phyloP scores from a whole-genome alignment of 768 basidiomycete genomes.

The Paxillus ammoniavirescens region DNA sequence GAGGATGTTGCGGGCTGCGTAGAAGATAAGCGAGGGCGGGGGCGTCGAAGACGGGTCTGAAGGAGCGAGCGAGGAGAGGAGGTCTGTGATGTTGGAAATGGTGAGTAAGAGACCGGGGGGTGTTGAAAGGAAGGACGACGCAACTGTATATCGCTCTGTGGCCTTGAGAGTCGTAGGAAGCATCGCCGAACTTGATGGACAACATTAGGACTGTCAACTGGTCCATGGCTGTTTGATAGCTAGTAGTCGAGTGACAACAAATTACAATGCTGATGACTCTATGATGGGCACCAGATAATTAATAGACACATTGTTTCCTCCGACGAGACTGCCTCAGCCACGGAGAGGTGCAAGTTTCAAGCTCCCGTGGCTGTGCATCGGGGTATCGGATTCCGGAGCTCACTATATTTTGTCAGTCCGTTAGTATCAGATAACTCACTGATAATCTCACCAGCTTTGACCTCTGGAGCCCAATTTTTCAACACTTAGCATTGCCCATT shows the following conservation, averaged over 20 bases:
- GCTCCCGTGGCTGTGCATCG: too few relatives aligned
- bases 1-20: slow-evolving; percentile 29
- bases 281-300: background rate
- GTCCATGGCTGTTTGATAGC: slow-evolving; percentile 1
- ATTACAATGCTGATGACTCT: background rate
- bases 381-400: too few relatives aligned
- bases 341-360: too few relatives aligned
- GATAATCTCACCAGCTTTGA: too few relatives aligned
- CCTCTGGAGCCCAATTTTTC: too few relatives aligned
- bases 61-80: background rate
- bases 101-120: background rate
- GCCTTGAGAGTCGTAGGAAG: slow-evolving; percentile 5
- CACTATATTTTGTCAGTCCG: too few relatives aligned
- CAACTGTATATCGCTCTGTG: slow-evolving; percentile 19
- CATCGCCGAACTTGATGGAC: slow-evolving; percentile 14
- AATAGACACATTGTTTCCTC: background rate
- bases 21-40: slow-evolving; percentile 23
- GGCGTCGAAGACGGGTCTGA: background rate
- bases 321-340: too few relatives aligned
- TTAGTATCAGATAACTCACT: too few relatives aligned
- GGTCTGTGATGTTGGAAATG: slow-evolving; percentile 3
- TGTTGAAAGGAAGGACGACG: background rate
- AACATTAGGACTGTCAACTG: slow-evolving; percentile 12
- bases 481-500: too few relatives aligned
- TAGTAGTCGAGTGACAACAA: background rate